Evolutionary conservation across 2,329 filamentous ascomycete genomes (phyloP).

Genomic region (Cadophora sp.): DNA sequence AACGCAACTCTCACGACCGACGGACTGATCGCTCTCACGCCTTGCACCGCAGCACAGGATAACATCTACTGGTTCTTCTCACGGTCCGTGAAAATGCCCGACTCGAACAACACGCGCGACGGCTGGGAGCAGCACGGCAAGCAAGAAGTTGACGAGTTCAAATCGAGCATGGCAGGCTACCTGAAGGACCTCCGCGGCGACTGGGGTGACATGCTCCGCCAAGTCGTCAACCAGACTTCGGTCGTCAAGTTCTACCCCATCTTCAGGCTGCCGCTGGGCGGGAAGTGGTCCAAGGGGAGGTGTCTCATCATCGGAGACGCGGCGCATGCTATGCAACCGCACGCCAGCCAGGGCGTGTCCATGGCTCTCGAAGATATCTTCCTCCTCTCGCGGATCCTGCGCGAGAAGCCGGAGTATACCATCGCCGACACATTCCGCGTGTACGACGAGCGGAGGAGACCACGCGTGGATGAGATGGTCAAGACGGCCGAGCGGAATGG

Average conservation of each 20-base stretch:
- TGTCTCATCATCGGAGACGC: conserved; percentile 61
- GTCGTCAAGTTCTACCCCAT: conserved; percentile 48
- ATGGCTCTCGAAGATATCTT: conserved; percentile 63
- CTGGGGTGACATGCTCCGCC: conserved; percentile 39
- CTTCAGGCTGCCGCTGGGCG: conserved; percentile 46
- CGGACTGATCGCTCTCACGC: conserved; percentile 42
- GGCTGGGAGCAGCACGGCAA: conserved; percentile 46
- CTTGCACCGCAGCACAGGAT: conserved; percentile 39
- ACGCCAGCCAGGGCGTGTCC: conserved; percentile 60
- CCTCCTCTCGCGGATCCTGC: conserved; percentile 42
- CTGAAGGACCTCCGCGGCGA: conserved; percentile 39
- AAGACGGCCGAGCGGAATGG: conserved; percentile 40
- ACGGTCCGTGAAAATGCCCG: conserved; percentile 41
- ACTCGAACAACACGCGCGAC: conserved; percentile 40
- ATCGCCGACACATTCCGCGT: conserved; percentile 32
- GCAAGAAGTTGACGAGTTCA: conserved; percentile 44
- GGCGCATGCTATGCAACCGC: conserved; percentile 61
- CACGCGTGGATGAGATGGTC: conserved; percentile 43
- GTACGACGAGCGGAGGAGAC: conserved; percentile 44
- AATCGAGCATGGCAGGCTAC: conserved; percentile 37
- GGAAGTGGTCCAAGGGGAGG: conserved; percentile 48
- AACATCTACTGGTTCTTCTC: conserved; percentile 46
- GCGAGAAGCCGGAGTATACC: conserved; percentile 24
- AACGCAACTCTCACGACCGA: conserved; percentile 44
- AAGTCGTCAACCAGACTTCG: conserved; percentile 32